Percentiles rank a stretch among this genome's conserved stretches.
phyloP scores from a whole-genome alignment of 768 basidiomycete species.

The Tylopilus vinaceipallidus region DNA sequence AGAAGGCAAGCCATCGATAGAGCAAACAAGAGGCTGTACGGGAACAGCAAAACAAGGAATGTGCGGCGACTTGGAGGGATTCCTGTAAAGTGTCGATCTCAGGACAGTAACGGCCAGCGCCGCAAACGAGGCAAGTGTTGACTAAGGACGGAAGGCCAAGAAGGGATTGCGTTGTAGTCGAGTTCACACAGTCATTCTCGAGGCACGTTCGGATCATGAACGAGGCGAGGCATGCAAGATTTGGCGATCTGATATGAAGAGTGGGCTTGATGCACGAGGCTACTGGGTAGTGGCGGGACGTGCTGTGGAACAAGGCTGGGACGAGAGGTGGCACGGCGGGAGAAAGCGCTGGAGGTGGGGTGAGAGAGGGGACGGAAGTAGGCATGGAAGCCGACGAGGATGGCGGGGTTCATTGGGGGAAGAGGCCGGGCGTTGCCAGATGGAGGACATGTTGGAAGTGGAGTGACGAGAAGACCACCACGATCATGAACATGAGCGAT shows the following conservation, averaged over 20 bases:
- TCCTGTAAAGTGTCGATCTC: slow-evolving; percentile 11
- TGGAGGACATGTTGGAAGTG: slow-evolving; percentile 30
- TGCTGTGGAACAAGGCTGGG: background rate
- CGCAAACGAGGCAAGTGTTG: slow-evolving; percentile 15
- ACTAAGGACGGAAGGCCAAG: slow-evolving; percentile 5
- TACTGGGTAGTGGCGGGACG: slow-evolving; percentile 2
- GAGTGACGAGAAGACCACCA: slow-evolving; percentile 29
- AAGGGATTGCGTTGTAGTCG: slow-evolving; percentile 1
- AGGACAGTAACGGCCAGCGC: slow-evolving; percentile 2
- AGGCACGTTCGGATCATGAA: slow-evolving; percentile 28
- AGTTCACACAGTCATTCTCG: slow-evolving; percentile 28
- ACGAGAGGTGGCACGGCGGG: background rate
- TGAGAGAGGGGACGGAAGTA: no score
- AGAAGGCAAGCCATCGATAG: slow-evolving; percentile 20
- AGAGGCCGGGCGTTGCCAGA: slow-evolving; percentile 22
- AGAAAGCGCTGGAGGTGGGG: slow-evolving; percentile 6
- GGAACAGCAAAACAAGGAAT: slow-evolving; percentile 3
- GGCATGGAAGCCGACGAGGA: background rate
- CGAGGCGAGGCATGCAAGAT: slow-evolving; percentile 24
- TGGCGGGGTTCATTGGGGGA: slow-evolving; percentile 22
- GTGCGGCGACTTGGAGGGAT: slow-evolving; percentile 19
- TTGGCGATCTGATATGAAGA: slow-evolving; percentile 33
- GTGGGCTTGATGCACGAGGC: slow-evolving; percentile 31
- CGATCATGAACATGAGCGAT: slow-evolving; percentile 33
- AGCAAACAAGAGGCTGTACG: slow-evolving; percentile 27